Conservation (phyloP, 2,329 filamentous ascomycete species). For the Ophidiomyces ophidiicola region DNA sequence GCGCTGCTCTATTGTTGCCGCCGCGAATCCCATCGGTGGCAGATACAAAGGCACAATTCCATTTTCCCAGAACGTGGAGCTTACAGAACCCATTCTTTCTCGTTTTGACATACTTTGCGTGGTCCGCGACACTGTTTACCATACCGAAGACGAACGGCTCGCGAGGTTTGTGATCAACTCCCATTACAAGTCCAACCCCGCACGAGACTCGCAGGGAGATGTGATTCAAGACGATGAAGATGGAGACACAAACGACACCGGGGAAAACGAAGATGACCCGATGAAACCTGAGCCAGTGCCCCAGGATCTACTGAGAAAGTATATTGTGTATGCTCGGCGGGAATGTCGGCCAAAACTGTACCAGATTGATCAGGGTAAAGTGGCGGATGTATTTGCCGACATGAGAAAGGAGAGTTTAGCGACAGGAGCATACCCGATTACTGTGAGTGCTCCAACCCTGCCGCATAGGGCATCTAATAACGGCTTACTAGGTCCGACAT, state of each 20-base stretch:
- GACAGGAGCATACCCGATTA: conserved; percentile 94
- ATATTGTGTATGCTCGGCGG: conserved; percentile 89
- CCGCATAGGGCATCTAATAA: background rate
- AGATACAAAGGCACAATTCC: conserved; percentile 94
- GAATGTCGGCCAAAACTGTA: conserved; percentile 85
- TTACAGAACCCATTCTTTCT: conserved; percentile 93
- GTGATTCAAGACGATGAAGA: conserved; percentile 33
- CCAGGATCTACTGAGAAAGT: conserved; percentile 85
- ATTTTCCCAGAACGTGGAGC: conserved; percentile 89
- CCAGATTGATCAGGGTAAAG: conserved; percentile 95
- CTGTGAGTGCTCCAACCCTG: conserved; percentile 48
- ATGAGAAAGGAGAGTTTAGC: conserved; percentile 88
- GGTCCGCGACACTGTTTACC: conserved; percentile 88
- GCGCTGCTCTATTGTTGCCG: conserved; percentile 88
- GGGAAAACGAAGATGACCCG: conserved; percentile 23
- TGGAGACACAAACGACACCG: conserved; percentile 34
- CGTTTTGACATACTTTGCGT: conserved; percentile 97
- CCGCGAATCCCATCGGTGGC: conserved; percentile 90
- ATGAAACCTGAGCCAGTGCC: conserved; percentile 59
- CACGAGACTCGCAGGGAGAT: conserved; percentile 32
- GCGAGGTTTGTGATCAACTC: conserved; percentile 92
- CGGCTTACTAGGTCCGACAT: conserved; percentile 65
- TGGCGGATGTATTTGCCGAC: conserved; percentile 84
- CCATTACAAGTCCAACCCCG: conserved; percentile 77
- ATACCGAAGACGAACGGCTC: conserved; percentile 78